Conservation (phyloP, 2,329 filamentous ascomycete genomes). For the Gnomoniopsis smithogilvyi region DNA sequence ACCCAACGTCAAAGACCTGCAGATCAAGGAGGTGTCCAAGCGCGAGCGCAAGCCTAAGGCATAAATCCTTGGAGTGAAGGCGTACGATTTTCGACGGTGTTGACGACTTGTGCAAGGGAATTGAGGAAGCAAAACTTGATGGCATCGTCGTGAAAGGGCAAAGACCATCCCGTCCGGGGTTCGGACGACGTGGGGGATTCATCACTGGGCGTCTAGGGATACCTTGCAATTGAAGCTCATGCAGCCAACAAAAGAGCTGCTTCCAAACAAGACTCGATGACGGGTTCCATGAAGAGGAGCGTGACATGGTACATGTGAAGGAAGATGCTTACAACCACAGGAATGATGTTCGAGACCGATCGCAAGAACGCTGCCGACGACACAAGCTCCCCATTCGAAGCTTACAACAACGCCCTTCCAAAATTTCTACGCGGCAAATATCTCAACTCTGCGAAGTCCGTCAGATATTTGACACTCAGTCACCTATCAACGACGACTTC, state of each 20-base stretch:
- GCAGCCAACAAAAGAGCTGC: slow-evolving; percentile 26
- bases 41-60: slow-evolving; percentile 55
- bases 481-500: slow-evolving; percentile 39
- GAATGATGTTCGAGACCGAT: slow-evolving; percentile 9
- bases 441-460: slow-evolving; percentile 22
- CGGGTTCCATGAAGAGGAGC: not conserved
- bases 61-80: slow-evolving; percentile 25
- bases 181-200: slow-evolving; percentile 30
- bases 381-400: slow-evolving; percentile 28
- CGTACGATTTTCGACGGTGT: slow-evolving; percentile 13
- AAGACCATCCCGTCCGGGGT: slow-evolving; percentile 27
- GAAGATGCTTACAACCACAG: slow-evolving; percentile 22
- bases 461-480: slow-evolving; percentile 27
- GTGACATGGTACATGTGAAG: slow-evolving; percentile 26
- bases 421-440: slow-evolving; percentile 24
- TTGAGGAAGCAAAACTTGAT: slow-evolving; percentile 24
- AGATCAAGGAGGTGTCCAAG: slow-evolving; percentile 54
- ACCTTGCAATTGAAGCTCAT: slow-evolving; percentile 46
- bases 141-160: slow-evolving; percentile 19
- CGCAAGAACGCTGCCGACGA: slow-evolving; percentile 16
- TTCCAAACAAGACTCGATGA: slow-evolving; percentile 1
- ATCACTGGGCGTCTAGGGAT: slow-evolving; percentile 55
- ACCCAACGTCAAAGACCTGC: slow-evolving; percentile 42
- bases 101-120: slow-evolving; percentile 21
- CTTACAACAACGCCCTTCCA: slow-evolving; percentile 22